phyloP scores from a whole-genome alignment of 495 filamentous ascomycete species.

The Echria macrotheca region DNA sequence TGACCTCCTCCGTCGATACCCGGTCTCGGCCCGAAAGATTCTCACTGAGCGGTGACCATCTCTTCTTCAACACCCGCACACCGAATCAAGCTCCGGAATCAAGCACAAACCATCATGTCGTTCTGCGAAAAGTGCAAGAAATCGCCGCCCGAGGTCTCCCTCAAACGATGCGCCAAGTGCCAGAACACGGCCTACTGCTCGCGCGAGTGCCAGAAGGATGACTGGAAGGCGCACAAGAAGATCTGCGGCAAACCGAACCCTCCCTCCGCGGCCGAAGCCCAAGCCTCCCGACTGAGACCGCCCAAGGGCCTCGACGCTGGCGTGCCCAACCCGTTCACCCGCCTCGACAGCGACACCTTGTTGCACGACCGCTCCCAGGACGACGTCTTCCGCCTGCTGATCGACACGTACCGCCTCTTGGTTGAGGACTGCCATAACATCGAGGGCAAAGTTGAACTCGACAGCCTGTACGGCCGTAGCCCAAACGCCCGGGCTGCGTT shows the following conservation, averaged over 20 bases:
- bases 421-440: conserved; percentile 35
- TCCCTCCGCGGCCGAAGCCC: not conserved
- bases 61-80: too few relatives aligned
- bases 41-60: too few relatives aligned
- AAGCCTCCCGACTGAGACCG: not conserved
- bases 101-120: too few relatives aligned
- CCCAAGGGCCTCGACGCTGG: conserved; percentile 8
- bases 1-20: too few relatives aligned
- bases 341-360: conserved; percentile 27
- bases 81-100: too few relatives aligned
- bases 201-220: conserved; percentile 38
- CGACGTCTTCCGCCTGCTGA: conserved; percentile 41
- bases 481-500: not conserved
- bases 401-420: conserved; percentile 44
- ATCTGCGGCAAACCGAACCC: conserved; percentile 22
- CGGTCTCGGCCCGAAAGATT: too few relatives aligned
- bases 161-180: conserved; percentile 40
- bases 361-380: conserved; percentile 36
- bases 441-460: conserved; percentile 12
- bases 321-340: conserved; percentile 23
- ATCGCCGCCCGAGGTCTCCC: conserved; percentile 9
- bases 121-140: too few relatives aligned
- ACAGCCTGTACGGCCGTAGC: conserved; percentile 26
- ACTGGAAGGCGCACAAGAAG: conserved; percentile 43
- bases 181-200: conserved; percentile 39